Base-by-base conservation (phyloP, 2,329 filamentous ascomycete species). In the Cercospora brassicicola region DNA sequence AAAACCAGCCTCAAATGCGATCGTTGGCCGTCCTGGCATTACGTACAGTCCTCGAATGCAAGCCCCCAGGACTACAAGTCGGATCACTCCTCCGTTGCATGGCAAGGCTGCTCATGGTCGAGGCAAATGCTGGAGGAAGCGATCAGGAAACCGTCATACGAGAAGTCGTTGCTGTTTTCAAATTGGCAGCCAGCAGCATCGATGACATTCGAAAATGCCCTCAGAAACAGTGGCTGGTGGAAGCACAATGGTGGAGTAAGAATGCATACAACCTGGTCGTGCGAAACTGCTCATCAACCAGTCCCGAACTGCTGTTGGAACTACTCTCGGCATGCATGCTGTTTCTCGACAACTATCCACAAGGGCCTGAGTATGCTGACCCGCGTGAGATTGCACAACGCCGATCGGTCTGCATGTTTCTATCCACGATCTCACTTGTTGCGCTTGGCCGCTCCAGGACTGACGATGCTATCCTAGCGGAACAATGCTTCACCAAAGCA, bases 211-310 rank as follows among this genome's bases (percentile, higher is more conserved):
- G 81, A 70, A 62, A 70, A 57, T 59, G 59, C 11, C 77, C 73
- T 48, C 73, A 81, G 18, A 82, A 81, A 8, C 78, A 79, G 33
- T 86, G 79, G 69, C 67, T 84, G 0, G 77, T 83, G 2, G 93
- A 97, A 73, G 82, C 96, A 3, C 86, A 94, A 72, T 96, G 93
- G 93, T 94, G 96, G 76, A 90, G 89, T 42, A 89, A 89, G 70
- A 94, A 91, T 70, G 86, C 90, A 1, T 96, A 96, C 81, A 96
- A 95, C 72, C 78, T 93, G 6, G 89, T 89, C 0, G 79, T 94
- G 4, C 87, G 88, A 68, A 83, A 89, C 67, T 85, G 84, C 71
- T 83, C 84, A 1, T 81, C 85, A 0, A 89, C 90, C 83, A 77
- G 85, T 26, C 82, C 89, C 1, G 76, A 78, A 5, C 78, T 84